phyloP scores from a whole-genome alignment of 192 early-diverging fungal genomes.

The Backusella westeae region DNA sequence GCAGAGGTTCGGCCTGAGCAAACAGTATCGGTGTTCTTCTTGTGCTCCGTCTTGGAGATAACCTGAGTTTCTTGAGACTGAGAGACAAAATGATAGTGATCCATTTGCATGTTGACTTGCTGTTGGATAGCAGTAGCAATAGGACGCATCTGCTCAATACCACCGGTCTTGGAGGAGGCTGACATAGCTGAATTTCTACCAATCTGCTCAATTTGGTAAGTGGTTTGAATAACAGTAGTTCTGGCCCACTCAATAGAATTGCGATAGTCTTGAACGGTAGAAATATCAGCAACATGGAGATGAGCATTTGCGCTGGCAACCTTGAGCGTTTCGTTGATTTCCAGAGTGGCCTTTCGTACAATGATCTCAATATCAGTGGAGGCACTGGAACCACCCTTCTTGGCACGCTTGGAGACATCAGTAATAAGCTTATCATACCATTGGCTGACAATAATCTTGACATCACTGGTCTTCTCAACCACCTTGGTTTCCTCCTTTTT shows the following conservation, averaged over 20 bases:
- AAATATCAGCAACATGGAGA: background rate
- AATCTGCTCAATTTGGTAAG: conserved; percentile 11
- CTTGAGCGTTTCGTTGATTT: background rate
- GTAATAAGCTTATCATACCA: conserved; percentile 16
- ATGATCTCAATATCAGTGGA: conserved; percentile 15
- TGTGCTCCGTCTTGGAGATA: conserved; percentile 5
- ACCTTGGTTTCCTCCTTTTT: background rate
- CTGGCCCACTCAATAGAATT: conserved; percentile 10
- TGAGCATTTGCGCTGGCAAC: background rate
- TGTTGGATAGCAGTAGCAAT: conserved; percentile 14
- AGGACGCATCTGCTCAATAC: conserved; percentile 18
- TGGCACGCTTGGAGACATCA: conserved; percentile 14
- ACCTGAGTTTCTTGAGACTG: background rate
- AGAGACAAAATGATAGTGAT: background rate
- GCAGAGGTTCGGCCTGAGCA: background rate
- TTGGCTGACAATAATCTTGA: background rate
- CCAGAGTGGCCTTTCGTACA: background rate
- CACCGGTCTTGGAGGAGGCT: conserved; percentile 4
- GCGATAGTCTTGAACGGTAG: conserved; percentile 6
- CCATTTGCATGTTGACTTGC: conserved; percentile 8
- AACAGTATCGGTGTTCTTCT: conserved; percentile 8
- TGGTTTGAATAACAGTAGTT: conserved; percentile 14
- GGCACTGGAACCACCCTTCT: conserved; percentile 17
- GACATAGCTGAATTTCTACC: conserved; percentile 7
- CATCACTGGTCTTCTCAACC: conserved; percentile 3